Percentiles rank a stretch among this genome's conserved stretches.
Evolutionary conservation across 2,329 filamentous ascomycete species (phyloP).

Genomic region (Trichophyton benhamiae): DNA sequence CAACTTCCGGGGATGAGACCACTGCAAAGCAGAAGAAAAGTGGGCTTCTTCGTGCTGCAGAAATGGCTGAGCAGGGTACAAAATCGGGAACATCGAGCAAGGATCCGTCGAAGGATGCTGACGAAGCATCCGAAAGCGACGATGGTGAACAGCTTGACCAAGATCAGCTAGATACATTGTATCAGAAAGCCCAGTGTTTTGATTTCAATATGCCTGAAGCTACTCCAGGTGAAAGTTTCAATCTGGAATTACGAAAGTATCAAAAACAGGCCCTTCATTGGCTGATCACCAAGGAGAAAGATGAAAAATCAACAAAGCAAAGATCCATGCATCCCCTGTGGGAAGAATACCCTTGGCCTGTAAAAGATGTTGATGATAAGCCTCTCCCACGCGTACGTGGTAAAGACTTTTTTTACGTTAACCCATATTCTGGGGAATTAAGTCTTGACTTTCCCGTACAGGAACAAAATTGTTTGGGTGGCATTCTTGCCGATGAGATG

Average conservation of each 20-base stretch:
- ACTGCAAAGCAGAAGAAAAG: slow-evolving; percentile 71
- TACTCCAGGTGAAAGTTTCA: slow-evolving; percentile 70
- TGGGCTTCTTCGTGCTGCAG: slow-evolving; percentile 72
- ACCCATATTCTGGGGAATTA: slow-evolving; percentile 90
- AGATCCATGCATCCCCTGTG: slow-evolving; percentile 90
- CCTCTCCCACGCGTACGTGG: slow-evolving; percentile 53
- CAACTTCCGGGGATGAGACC: slow-evolving; percentile 59
- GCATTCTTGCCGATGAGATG: slow-evolving; percentile 92
- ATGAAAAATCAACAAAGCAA: slow-evolving; percentile 57
- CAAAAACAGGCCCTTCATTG: slow-evolving; percentile 91
- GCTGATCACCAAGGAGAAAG: slow-evolving; percentile 90
- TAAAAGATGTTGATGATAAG: slow-evolving; percentile 74
- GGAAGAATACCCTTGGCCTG: slow-evolving; percentile 90
- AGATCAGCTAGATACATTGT: slow-evolving; percentile 84
- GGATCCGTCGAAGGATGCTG: slow-evolving; percentile 28
- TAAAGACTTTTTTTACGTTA: slow-evolving; percentile 76
- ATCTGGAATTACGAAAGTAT: slow-evolving; percentile 74
- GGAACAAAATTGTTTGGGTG: slow-evolving; percentile 87
- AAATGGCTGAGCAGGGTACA: slow-evolving; percentile 64
- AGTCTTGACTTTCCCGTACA: slow-evolving; percentile 85
- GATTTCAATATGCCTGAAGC: slow-evolving; percentile 85
- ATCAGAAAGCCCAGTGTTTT: slow-evolving; percentile 92
- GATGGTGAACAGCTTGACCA: slow-evolving; percentile 88
- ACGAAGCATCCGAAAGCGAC: slow-evolving; percentile 53
- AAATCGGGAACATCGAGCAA: slow-evolving; percentile 45